Evolutionary conservation across 2,329 filamentous ascomycete genomes (phyloP).

Genomic region (Colletotrichum brevisporum): DNA sequence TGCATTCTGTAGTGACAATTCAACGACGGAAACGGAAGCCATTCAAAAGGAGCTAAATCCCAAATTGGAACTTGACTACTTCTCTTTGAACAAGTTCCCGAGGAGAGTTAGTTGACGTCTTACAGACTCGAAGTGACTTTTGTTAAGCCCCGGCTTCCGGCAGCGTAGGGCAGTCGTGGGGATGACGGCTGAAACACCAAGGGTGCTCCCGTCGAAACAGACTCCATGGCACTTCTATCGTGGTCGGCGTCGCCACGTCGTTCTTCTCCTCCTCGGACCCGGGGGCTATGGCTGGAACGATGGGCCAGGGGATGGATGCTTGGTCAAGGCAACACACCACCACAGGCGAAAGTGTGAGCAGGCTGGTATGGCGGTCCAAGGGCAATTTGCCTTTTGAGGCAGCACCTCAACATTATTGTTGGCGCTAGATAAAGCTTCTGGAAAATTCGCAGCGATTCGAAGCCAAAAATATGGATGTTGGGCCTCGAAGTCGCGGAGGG

Average conservation of each 20-base stretch:
- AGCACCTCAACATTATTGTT: too few relatives aligned
- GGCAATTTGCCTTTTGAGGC: not conserved
- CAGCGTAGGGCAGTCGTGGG: not conserved
- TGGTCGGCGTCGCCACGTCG: not conserved
- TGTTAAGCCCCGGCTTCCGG: not conserved
- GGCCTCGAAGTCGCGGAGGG: conserved; percentile 5
- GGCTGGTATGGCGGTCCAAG: not conserved
- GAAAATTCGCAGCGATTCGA: conserved; percentile 8
- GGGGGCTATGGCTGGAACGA: not conserved
- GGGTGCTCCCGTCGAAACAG: not conserved
- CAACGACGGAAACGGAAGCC: not conserved
- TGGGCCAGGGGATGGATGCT: too few relatives aligned
- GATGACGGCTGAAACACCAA: not conserved
- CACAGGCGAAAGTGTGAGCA: too few relatives aligned
- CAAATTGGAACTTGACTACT: not conserved
- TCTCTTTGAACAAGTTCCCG: not conserved
- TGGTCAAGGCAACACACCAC: too few relatives aligned
- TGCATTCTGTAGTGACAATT: not conserved
- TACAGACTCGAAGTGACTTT: not conserved
- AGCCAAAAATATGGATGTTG: conserved; percentile 1
- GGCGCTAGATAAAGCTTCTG: conserved; percentile 10
- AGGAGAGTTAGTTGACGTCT: not conserved
- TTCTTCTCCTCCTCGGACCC: not conserved
- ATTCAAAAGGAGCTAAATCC: not conserved
- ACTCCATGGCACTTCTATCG: not conserved